phyloP scores from a whole-genome alignment of 495 filamentous ascomycete species.

The Xylaria castorea region DNA sequence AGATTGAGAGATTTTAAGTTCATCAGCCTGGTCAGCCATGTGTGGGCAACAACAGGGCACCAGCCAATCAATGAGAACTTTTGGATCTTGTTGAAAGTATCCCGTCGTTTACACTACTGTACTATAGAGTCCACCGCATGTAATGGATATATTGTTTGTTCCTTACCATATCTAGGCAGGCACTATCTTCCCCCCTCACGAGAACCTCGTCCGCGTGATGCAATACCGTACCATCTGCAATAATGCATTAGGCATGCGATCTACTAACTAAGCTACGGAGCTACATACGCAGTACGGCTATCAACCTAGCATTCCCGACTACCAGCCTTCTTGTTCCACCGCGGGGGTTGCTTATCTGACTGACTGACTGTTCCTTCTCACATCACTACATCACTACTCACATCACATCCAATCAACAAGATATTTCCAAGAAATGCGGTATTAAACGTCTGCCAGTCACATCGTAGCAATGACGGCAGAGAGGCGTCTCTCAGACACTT shows the following conservation, averaged over 20 bases:
- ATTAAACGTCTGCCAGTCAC: conserved; percentile 25
- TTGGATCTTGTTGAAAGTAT: not conserved
- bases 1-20: conserved; percentile 26
- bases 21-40: not conserved
- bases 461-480: not conserved
- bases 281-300: not conserved
- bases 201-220: conserved; percentile 23
- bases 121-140: not conserved
- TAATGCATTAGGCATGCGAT: conserved; percentile 23
- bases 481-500: not conserved
- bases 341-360: conserved; percentile 18
- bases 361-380: conserved; percentile 16
- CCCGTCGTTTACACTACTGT: too few relatives aligned
- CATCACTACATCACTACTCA: not conserved
- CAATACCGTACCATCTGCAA: conserved; percentile 24
- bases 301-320: not conserved
- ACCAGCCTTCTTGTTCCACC: conserved; percentile 11
- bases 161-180: too few relatives aligned
- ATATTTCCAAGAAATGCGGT: conserved; percentile 16
- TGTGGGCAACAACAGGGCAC: not conserved
- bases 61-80: not conserved
- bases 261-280: not conserved
- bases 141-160: conserved; percentile 8
- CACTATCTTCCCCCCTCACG: too few relatives aligned
- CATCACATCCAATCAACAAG: not conserved